Evolutionary conservation across 2,329 filamentous ascomycete species (phyloP), one percentile per base, ranked within the genome.

Genomic region (Ramularia endophylla): DNA sequence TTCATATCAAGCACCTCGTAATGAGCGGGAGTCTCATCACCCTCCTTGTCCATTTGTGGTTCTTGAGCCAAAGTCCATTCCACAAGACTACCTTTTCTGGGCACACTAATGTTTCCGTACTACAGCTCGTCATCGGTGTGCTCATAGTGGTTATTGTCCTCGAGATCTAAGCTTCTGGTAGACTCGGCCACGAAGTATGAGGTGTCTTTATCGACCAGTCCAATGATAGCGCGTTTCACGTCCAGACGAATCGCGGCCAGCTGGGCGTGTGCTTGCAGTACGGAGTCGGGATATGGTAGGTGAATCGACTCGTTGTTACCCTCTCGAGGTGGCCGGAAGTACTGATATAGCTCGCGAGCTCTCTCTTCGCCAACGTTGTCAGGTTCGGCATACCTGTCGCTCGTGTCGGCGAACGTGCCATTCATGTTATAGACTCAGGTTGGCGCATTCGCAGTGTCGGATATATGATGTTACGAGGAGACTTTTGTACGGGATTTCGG

Each of bases 51-150:
- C 20, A 32, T 15, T 15, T 9, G 43, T 27, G 27, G 54, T 15
- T 38, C 38, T 19, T 45, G 52, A n/a, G 40, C 47, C 73, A 41
- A 70, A 47, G 75, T 72, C 34, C 73, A 70, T 29, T 71, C 73
- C 1, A 71, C 71, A 2, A 76, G 78, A 20, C 72, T 69, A 36
- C 83, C 74, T 1, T 78, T 79, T 0, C 81, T 78, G 15, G 72
- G 73, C n/a, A 73, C 72, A 43, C 74, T 74, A 51, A 77, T 77
- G 41, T 44, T 51, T 39, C 61, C 58, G 17, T 47, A 67, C 45
- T 51, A 66, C 57, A 64, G 46, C 36, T 57, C 39, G 49, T 60
- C 43, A 57, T 58, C 36, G 44, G 56, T 33, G 44, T 58, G 34
- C 36, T 52, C 53, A 15, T 37, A 55, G 7, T 43, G 30, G 9